These are phyloP conservation scores for Phallus indusiatus DNA, from an alignment of 768 basidiomycete species.

Conservation along the genomic window DNA sequence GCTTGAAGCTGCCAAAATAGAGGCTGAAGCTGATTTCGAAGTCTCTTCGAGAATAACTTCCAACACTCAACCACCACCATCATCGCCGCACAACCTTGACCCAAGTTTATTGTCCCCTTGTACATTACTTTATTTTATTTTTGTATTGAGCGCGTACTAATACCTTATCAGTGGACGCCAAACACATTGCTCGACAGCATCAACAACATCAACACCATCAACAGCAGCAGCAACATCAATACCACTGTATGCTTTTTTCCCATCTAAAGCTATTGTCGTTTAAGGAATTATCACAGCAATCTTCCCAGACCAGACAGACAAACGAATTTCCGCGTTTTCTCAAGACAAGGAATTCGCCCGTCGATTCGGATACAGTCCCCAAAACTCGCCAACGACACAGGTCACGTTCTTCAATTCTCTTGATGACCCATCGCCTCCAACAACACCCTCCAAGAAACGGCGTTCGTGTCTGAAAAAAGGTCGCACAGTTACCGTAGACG, in stretches of 20 bases:
- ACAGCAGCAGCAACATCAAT: not conserved
- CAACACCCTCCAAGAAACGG: not conserved
- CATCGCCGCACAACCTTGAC: not conserved
- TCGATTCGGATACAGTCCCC: not conserved
- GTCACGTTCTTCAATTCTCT: not conserved
- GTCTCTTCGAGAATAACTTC: not conserved
- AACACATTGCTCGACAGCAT: not conserved
- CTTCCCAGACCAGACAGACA: too few relatives aligned
- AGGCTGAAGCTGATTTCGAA: not conserved
- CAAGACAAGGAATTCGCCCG: constrained; percentile 1
- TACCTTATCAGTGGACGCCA: not conserved
- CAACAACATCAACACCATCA: not conserved
- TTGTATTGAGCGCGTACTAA: not conserved
- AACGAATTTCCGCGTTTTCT: not conserved
- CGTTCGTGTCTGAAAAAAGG: not conserved
- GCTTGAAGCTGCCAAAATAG: too few relatives aligned
- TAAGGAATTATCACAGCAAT: too few relatives aligned
- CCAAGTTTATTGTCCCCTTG: not conserved
- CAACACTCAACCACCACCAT: not conserved
- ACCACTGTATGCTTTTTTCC: too few relatives aligned
- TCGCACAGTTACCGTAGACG: not conserved
- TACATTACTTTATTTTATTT: not conserved
- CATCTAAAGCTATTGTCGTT: too few relatives aligned
- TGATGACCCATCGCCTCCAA: not conserved
- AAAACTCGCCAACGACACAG: not conserved